Base-by-base conservation (phyloP, 2,329 filamentous ascomycete species). In the Rhexocercosporidium sp. region DNA sequence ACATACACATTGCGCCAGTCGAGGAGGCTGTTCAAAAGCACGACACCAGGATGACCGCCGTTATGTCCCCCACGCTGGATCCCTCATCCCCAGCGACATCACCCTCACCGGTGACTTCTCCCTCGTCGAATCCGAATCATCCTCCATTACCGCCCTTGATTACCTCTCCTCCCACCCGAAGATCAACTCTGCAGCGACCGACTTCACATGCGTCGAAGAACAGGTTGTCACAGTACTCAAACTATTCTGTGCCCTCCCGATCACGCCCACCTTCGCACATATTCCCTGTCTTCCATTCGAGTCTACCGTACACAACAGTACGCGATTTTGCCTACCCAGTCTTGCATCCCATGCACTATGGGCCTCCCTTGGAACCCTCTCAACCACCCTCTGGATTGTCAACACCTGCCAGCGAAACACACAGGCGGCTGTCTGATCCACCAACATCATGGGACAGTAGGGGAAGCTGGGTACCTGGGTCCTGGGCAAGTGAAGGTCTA, bases 291-390 rank as follows among this genome's bases (percentile, higher is more conserved):
- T 96, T 93, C 79, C 91, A 93, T 74, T 96, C 94, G 66, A 97
- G 90, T 77, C 86, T 97, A 20, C 81, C 92, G 7, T 97, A 97
- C 79, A 90, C 94, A n/a, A 84, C 93, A 53, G 94, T 99, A 71
- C 91, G 96, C 76, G 96, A 99, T 83, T 99, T 98, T 81, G 96
- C 96, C 73, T 99, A 98, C 78, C 89, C 93, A 37, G 78, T 87
- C 29, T 85, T 86, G 64, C 92, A 98, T 79, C 94, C 93, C 51
- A 85, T 97, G 79, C 96, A 98, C 82, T 97, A 97, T 83, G 96
- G 96, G 1, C 92, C 95, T n/a, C 90, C 93, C 18, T 90, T 91
- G 44, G 91, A 94, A 73, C 84, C 88, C 29, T 90, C 88, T 61
- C 81, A 84, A 62, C 88, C 89, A n/a, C 84, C 88, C 9, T 96